These are phyloP conservation scores for Chenopodium suecicum DNA, from an alignment of 148 eudicot genomes.

Conservation along the genomic window DNA sequence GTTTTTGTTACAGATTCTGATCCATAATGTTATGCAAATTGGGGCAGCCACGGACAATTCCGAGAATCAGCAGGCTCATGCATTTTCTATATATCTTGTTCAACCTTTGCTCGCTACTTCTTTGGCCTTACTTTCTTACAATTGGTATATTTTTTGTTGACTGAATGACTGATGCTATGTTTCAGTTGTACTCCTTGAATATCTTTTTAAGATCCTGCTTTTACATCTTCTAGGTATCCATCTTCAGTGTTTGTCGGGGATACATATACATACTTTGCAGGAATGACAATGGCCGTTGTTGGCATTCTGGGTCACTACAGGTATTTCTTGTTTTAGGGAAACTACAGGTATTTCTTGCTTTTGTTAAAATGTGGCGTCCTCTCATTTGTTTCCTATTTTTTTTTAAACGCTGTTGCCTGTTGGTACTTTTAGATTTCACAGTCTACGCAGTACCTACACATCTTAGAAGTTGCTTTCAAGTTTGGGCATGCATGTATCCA, in stretches of 20 bases:
- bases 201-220: neutral
- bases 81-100: slow-evolving; percentile 90
- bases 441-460: neutral
- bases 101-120: slow-evolving; percentile 97
- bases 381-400: neutral
- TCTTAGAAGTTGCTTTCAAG: neutral
- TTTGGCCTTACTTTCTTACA: slow-evolving; percentile 81
- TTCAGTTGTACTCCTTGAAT: neutral
- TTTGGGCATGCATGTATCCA: slow-evolving; percentile 3
- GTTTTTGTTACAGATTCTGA: slow-evolving; percentile 54
- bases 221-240: slow-evolving; percentile 63
- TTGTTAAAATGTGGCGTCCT: slow-evolving; percentile 5
- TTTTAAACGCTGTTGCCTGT: no score
- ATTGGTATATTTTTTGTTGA: slow-evolving; percentile 49
- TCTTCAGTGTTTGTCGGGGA: slow-evolving; percentile 99
- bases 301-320: slow-evolving; percentile 96
- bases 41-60: slow-evolving; percentile 64
- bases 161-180: neutral
- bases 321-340: slow-evolving; percentile 28
- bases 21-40: slow-evolving; percentile 93
- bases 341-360: slow-evolving; percentile 9
- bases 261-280: slow-evolving; percentile 95
- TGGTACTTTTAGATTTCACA: no score
- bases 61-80: slow-evolving; percentile 93
- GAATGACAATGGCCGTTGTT: slow-evolving; percentile 97